These are phyloP conservation scores for Galerina sulciceps DNA, from an alignment of 768 basidiomycete genomes.

Conservation along the genomic window DNA sequence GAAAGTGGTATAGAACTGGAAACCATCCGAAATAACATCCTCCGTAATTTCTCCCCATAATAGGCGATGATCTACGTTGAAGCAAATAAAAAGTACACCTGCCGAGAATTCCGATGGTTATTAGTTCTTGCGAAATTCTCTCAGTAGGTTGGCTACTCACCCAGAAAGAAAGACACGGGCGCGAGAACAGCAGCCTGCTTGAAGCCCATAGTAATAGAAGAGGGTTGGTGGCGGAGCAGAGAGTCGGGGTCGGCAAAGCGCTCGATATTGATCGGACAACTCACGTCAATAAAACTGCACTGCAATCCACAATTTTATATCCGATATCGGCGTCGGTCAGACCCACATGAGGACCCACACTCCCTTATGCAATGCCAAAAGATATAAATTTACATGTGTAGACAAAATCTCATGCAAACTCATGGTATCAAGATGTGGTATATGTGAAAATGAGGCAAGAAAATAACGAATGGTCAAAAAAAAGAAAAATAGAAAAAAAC, in stretches of 20 bases:
- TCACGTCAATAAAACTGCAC: conserved; percentile 2
- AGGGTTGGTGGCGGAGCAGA: conserved; percentile 6
- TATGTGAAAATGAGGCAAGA: conserved; percentile 23
- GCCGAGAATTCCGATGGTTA: conserved; percentile 4
- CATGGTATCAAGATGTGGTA: conserved; percentile 45
- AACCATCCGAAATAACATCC: conserved; percentile 72
- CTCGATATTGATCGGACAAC: conserved; percentile 9
- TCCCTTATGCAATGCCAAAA: conserved; percentile 1
- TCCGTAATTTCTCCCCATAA: conserved; percentile 73
- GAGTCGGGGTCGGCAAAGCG: conserved; percentile 1
- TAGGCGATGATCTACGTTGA: conserved; percentile 86
- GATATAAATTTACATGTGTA: conserved; percentile 16
- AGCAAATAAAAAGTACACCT: conserved; percentile 85
- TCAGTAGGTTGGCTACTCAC: conserved; percentile 37
- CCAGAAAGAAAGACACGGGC: conserved; percentile 89
- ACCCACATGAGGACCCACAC: neutral
- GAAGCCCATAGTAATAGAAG: conserved; percentile 71
- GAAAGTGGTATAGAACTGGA: conserved; percentile 91
- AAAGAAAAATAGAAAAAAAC: conserved; percentile 8
- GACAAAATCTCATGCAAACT: conserved; percentile 18
- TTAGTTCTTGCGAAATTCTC: neutral
- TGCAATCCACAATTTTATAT: neutral
- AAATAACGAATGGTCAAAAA: conserved; percentile 16
- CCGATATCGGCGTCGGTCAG: neutral
- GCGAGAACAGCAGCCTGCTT: conserved; percentile 86